Evolutionary conservation across 768 basidiomycete genomes (phyloP), one percentile per base, ranked within the genome.

Genomic region (Leccinum imitatum): DNA sequence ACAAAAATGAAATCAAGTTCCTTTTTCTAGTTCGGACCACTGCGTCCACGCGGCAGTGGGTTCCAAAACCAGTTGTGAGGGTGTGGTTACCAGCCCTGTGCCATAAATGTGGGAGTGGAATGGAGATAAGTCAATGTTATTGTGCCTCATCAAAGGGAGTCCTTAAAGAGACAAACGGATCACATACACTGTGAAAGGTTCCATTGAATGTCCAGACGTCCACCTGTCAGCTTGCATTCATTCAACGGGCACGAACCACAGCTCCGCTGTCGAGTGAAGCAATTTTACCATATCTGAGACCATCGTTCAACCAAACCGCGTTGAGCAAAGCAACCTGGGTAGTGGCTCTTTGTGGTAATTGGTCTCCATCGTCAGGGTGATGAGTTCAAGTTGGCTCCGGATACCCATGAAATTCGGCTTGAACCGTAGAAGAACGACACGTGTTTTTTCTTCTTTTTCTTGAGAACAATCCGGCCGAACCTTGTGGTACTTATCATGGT

Each of bases 191-290:
- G 10, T 44, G 41, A 21, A 35, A 17, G n/a, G 13, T 46, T 61
- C 57, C 56, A 50, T 44, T 57, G 33, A 33, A 33, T 59, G 14
- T 25, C 27, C 27, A 27, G 27, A 27, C 27, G 27, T 27, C 21
- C 27, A 11, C 57, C 41, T 19, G 3, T 23, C 27, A 8, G 56
- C 25, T 14, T 35, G 13, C 21, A 4, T 19, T 27, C 47, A 27
- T n/a, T 19, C 4, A 14, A 31, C 23, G 31, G 9, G 31, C 7
- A 50, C 17, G 8, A 17, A 21, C 17, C 23, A 19, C 14, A 30
- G 39, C 30, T 53, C 64, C 62, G 78, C 78, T 58, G 48, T 66
- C 61, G 63, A 81, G 86, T 72, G 83, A 86, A 9, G 60, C 71
- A 8, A 83, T 78, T 68, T 14, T 17, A 87, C 73, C 6, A 77